These are phyloP conservation scores for Leishmania martiniquensis DNA, from an alignment of 208 protist species.

Conservation along the genomic window DNA sequence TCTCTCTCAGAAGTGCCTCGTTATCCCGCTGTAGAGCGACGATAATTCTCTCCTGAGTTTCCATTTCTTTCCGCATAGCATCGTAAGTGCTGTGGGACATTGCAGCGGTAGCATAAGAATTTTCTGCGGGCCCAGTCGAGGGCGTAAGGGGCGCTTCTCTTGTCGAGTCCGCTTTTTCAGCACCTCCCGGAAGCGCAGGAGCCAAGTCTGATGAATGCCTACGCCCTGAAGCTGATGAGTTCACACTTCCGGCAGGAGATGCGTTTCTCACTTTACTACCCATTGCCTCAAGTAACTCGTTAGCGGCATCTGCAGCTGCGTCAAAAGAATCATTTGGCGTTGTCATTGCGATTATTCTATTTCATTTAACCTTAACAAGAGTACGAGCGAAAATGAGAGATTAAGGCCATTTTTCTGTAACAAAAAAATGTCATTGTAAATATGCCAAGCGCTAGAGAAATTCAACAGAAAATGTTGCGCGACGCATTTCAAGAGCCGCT, in stretches of 20 bases:
- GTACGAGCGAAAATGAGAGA: background rate
- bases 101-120: background rate
- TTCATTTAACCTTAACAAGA: background rate
- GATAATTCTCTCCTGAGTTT: conserved; percentile 77
- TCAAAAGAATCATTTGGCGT: background rate
- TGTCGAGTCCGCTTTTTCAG: background rate
- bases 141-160: background rate
- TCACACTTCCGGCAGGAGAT: background rate
- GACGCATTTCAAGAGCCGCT: background rate
- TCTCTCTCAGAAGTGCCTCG: conserved; percentile 49
- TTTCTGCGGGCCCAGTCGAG: background rate
- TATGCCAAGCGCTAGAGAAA: background rate
- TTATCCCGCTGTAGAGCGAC: conserved; percentile 75
- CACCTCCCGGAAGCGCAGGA: background rate
- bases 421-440: background rate
- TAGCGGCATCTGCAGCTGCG: conserved; percentile 1
- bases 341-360: background rate
- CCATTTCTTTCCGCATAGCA: conserved; percentile 48
- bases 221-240: background rate
- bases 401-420: background rate
- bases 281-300: conserved; percentile 9
- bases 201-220: background rate
- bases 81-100: conserved; percentile 19
- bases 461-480: background rate
- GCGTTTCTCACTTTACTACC: background rate